These are phyloP conservation scores for Chiua sp. DNA, from an alignment of 1,284 basidiomycete genomes.

Conservation along the genomic window DNA sequence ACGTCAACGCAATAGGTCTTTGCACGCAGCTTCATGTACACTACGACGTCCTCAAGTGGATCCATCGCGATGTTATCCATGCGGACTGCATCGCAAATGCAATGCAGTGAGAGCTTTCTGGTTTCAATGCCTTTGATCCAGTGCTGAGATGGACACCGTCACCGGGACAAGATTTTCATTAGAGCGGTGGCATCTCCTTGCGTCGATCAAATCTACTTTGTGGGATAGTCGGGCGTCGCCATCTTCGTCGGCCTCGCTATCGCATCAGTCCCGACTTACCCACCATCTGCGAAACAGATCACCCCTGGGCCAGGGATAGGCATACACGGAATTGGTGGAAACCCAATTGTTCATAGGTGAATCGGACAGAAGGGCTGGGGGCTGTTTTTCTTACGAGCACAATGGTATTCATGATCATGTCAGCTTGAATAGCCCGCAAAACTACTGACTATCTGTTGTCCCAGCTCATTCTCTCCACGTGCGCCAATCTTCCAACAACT, in stretches of 20 bases:
- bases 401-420: no score
- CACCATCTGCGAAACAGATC: conserved; percentile 26
- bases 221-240: conserved; percentile 38
- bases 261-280: conserved; percentile 35
- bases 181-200: conserved; percentile 44
- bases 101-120: conserved; percentile 43
- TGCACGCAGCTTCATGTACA: conserved; percentile 53
- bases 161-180: conserved; percentile 29
- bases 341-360: conserved; percentile 47
- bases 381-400: no score
- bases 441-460: no score
- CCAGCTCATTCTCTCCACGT: no score
- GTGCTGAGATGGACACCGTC: conserved; percentile 35
- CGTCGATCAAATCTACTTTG: conserved; percentile 34
- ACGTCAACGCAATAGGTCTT: conserved; percentile 42
- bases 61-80: conserved; percentile 47
- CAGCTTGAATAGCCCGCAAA: no score
- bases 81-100: conserved; percentile 51
- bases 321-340: conserved; percentile 45
- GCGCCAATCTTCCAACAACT: no score
- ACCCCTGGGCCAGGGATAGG: conserved; percentile 7
- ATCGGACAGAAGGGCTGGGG: no score
- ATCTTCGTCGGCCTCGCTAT: no score
- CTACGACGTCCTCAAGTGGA: conserved; percentile 45
- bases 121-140: conserved; percentile 48